phyloP scores from a whole-genome alignment of 371 early-diverging fungal species.

The Mucor piriformis region DNA sequence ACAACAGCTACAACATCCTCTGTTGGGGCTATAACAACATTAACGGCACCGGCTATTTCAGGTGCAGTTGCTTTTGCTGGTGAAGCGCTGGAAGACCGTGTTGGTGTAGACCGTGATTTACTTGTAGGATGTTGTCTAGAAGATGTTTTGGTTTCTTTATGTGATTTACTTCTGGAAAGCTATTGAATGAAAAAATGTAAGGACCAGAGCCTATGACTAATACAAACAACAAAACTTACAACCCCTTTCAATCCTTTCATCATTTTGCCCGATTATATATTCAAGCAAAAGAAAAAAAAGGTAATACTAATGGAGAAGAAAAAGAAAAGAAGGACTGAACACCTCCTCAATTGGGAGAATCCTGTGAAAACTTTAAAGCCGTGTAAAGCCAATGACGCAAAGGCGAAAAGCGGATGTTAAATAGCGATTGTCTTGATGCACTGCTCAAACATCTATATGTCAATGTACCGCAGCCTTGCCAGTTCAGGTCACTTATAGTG shows the following conservation, averaged over 20 bases:
- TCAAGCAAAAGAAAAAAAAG: slow-evolving; percentile 3
- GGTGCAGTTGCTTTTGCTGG: not conserved
- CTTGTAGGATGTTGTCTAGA: slow-evolving; percentile 11
- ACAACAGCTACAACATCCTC: not conserved
- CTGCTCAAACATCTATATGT: too few species aligned
- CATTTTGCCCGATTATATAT: slow-evolving; percentile 25
- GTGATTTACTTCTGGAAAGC: slow-evolving; percentile 42
- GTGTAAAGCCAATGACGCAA: too few species aligned
- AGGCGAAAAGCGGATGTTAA: too few species aligned
- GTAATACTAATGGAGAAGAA: not conserved
- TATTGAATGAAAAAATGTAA: slow-evolving; percentile 5
- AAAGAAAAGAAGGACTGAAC: not conserved
- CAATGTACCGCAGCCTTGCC: too few species aligned
- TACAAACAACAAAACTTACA: slow-evolving; percentile 20
- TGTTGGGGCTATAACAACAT: not conserved
- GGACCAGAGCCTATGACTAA: not conserved
- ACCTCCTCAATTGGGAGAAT: not conserved
- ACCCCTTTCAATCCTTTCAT: slow-evolving; percentile 49
- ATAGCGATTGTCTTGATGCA: too few species aligned
- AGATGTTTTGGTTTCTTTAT: slow-evolving; percentile 23
- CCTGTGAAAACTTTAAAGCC: too few species aligned
- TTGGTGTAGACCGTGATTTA: slow-evolving; percentile 18
- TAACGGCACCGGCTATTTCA: not conserved
- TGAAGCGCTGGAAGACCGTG: slow-evolving; percentile 1
- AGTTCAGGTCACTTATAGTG: too few species aligned